phyloP scores from a whole-genome alignment of 164 flowering plant genomes.

The Houttuynia cordata region DNA sequence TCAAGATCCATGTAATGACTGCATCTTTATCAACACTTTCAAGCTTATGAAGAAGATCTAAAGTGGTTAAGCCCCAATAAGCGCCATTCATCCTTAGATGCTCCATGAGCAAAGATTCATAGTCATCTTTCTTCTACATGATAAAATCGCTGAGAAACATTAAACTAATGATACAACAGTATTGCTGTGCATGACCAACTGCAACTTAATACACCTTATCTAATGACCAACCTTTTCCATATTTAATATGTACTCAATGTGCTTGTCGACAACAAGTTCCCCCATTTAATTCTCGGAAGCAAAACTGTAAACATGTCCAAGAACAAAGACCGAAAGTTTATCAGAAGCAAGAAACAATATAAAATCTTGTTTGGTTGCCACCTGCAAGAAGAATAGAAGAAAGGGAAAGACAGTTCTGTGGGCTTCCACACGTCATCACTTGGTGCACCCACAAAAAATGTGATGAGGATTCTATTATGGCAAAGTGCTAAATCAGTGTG shows the following conservation, averaged over 20 bases:
- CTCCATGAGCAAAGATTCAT: constrained; percentile 76
- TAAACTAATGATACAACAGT: neutral
- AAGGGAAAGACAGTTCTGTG: too few relatives aligned
- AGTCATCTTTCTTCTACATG: constrained; percentile 55
- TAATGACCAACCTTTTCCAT: constrained; percentile 58
- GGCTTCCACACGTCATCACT: too few relatives aligned
- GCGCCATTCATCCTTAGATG: constrained; percentile 87
- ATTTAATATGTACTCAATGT: constrained; percentile 51
- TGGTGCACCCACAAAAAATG: too few relatives aligned
- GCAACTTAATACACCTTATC: neutral
- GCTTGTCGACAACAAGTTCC: constrained; percentile 59
- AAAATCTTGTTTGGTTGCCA: too few relatives aligned
- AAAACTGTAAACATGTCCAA: neutral
- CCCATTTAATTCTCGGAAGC: constrained; percentile 21
- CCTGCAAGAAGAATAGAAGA: too few relatives aligned
- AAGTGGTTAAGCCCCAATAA: constrained; percentile 83
- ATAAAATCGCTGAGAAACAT: neutral
- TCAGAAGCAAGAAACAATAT: too few relatives aligned
- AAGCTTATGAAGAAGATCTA: constrained; percentile 71
- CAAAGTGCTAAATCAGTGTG: too few relatives aligned
- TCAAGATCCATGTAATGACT: constrained; percentile 74
- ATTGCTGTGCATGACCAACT: neutral
- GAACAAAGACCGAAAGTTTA: too few relatives aligned
- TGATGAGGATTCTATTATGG: too few relatives aligned
- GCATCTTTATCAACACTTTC: constrained; percentile 46